Conservation (phyloP, 2,329 filamentous ascomycete species). For the Aspergillus brasiliensis region DNA sequence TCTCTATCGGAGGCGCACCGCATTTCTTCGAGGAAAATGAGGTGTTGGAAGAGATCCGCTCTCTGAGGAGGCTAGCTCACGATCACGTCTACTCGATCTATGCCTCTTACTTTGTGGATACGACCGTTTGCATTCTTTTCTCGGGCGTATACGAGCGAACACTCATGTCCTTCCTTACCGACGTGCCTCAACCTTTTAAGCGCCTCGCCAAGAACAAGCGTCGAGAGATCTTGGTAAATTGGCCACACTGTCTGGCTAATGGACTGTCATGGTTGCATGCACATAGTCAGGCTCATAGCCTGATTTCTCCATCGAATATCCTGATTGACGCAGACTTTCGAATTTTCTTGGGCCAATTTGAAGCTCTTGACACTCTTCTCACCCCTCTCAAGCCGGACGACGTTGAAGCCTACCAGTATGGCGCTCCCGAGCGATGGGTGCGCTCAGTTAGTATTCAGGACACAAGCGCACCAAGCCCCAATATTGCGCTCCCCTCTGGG, state of each 20-base stretch:
- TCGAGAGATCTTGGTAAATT: slow-evolving; percentile 46
- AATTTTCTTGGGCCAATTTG: slow-evolving; percentile 62
- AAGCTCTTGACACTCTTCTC: slow-evolving; percentile 57
- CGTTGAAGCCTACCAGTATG: slow-evolving; percentile 61
- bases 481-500: not conserved
- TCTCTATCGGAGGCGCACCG: slow-evolving; percentile 40
- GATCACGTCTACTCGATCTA: slow-evolving; percentile 49
- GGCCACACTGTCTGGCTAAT: slow-evolving; percentile 55
- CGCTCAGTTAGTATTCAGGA: slow-evolving; percentile 41
- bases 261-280: slow-evolving; percentile 60
- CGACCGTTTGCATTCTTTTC: slow-evolving; percentile 47
- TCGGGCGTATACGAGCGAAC: slow-evolving; percentile 44
- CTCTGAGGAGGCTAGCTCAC: slow-evolving; percentile 43
- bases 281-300: slow-evolving; percentile 56
- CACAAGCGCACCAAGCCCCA: slow-evolving; percentile 10
- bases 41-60: slow-evolving; percentile 43
- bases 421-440: slow-evolving; percentile 58
- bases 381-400: slow-evolving; percentile 55
- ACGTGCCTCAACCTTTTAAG: slow-evolving; percentile 46
- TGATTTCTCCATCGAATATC: slow-evolving; percentile 63
- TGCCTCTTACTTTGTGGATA: slow-evolving; percentile 47
- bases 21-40: slow-evolving; percentile 44
- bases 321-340: slow-evolving; percentile 58
- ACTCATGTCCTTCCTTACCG: slow-evolving; percentile 46
- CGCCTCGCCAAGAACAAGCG: slow-evolving; percentile 44